A percentile compares a stretch with the other conserved stretches of the same genome.
Evolutionary conservation across 352 stramenopile genomes (phyloP).

Genomic region (Phytophthora foliorum): DNA sequence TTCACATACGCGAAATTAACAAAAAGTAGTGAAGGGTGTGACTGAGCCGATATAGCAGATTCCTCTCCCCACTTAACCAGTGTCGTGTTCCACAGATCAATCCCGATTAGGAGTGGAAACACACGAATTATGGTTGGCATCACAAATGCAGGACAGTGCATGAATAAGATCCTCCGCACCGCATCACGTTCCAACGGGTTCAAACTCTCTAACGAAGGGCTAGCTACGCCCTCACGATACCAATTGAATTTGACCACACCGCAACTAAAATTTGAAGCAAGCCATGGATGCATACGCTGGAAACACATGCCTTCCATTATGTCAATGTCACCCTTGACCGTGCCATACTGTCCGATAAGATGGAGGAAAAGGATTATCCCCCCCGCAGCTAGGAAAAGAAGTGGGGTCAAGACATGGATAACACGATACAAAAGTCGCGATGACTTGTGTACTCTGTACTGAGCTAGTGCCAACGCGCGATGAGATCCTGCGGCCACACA

Average conservation of each 20-base stretch:
- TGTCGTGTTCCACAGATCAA: slow-evolving; percentile 73
- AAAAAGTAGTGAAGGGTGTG: slow-evolving; percentile 42
- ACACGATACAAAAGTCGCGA: slow-evolving; percentile 1
- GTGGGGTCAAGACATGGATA: slow-evolving; percentile 29
- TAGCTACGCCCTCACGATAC: slow-evolving; percentile 27
- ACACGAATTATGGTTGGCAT: slow-evolving; percentile 42
- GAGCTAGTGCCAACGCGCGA: not conserved
- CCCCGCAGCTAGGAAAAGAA: slow-evolving; percentile 28
- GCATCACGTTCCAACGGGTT: slow-evolving; percentile 32
- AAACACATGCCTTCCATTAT: slow-evolving; percentile 29
- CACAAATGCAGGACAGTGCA: slow-evolving; percentile 50
- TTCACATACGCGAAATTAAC: slow-evolving; percentile 53
- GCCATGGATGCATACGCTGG: slow-evolving; percentile 49
- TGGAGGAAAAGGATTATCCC: slow-evolving; percentile 11
- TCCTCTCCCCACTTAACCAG: slow-evolving; percentile 45
- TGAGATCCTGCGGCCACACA: not conserved
- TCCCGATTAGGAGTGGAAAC: slow-evolving; percentile 52
- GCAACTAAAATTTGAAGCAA: slow-evolving; percentile 45
- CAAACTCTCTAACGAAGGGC: slow-evolving; percentile 1
- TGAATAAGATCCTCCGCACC: slow-evolving; percentile 49
- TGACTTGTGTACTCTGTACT: not conserved
- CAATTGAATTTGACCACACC: slow-evolving; percentile 52
- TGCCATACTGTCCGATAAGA: slow-evolving; percentile 9
- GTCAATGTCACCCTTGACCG: not conserved
- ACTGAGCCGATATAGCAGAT: slow-evolving; percentile 39